Percentiles rank a stretch among this genome's conserved stretches.
Conservation (phyloP, 2,329 filamentous ascomycete species). For the Achaetomium macrosporum region DNA sequence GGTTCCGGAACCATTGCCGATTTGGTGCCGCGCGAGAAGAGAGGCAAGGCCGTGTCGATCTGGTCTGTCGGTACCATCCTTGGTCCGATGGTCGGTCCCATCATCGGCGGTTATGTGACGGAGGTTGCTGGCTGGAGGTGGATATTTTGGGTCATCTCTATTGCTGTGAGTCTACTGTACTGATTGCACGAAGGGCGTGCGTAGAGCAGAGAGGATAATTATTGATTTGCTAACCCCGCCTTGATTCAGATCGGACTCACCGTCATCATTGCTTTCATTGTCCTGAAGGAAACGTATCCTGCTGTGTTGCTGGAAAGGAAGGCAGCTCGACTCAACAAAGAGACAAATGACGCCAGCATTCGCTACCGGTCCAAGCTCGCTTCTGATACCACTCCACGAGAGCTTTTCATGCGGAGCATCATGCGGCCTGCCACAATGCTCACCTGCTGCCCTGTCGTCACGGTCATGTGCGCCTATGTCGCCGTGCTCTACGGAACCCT, state of each 20-base stretch:
- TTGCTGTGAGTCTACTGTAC: conserved; percentile 26
- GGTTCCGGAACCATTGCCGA: conserved; percentile 51
- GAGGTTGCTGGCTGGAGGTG: conserved; percentile 46
- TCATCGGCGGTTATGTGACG: conserved; percentile 44
- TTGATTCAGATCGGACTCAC: conserved; percentile 22
- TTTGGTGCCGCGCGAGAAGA: conserved; percentile 40
- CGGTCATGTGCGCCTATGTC: conserved; percentile 41
- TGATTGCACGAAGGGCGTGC: not conserved
- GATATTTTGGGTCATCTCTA: conserved; percentile 46
- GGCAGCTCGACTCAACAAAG: conserved; percentile 38
- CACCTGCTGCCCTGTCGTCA: conserved; percentile 40
- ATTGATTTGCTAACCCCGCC: not conserved
- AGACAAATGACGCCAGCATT: conserved; percentile 9
- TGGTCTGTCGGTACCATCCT: conserved; percentile 38
- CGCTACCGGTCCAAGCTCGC: conserved; percentile 12
- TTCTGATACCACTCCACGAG: not conserved
- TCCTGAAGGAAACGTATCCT: conserved; percentile 41
- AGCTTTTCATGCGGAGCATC: conserved; percentile 32
- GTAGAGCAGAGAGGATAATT: not conserved
- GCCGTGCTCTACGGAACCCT: conserved; percentile 46
- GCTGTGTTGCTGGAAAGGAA: conserved; percentile 47
- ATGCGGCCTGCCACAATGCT: conserved; percentile 46
- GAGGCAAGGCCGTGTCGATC: conserved; percentile 42
- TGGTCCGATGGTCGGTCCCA: conserved; percentile 39
- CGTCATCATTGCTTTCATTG: conserved; percentile 32